Base-by-base conservation (phyloP, 2,329 filamentous ascomycete species). In the Arthrobotrys sphaeroides region DNA sequence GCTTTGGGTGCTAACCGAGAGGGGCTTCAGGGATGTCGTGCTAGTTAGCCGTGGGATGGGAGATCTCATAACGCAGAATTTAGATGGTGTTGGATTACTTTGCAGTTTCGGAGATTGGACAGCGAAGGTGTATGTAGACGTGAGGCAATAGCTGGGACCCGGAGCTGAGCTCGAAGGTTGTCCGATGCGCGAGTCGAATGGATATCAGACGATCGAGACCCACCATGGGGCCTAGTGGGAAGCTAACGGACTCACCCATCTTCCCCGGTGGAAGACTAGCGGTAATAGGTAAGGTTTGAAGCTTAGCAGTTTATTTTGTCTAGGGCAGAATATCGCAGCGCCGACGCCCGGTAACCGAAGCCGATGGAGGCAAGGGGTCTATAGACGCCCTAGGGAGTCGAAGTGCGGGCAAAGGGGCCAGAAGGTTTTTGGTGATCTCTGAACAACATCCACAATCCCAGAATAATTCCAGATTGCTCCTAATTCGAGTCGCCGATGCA, bases 171-270 rank as follows among this genome's bases (percentile, higher is more conserved):
- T n/a, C n/a, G n/a, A 28, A 28, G 22, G n/a, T 20, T 38, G 10
- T 10, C 31, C 28, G 18, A 55, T 55, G 31, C 31, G 51, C 24
- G 22, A 38, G 18, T 67, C 33, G 49, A 55, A 51, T 18, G 26
- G 53, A 57, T 68, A 68, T 68, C 64, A 68, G 64, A 68, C 40
- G 64, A 59, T 47, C 12, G n/a, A 55, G 22, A 28, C 26, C 42
- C 51, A 49, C 20, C 18, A 36, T 20, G 16, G 20, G 24, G 31
- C 18, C 6, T 28, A 38, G 6, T 6, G 51, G 22, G 51, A 24
- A 55, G 51, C 51, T 49, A 49, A 24, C 7, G 47, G 51, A 18
- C 6, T 18, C 43, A 51, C 33, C 61, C 61, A 65, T 45, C 33
- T 43, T 43, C 53, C 53, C 53, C 65, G 28, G 12, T n/a, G n/a